These are phyloP conservation scores for Phaffomyces thermotolerans DNA, from an alignment of 805 yeast genomes.

Conservation along the genomic window DNA sequence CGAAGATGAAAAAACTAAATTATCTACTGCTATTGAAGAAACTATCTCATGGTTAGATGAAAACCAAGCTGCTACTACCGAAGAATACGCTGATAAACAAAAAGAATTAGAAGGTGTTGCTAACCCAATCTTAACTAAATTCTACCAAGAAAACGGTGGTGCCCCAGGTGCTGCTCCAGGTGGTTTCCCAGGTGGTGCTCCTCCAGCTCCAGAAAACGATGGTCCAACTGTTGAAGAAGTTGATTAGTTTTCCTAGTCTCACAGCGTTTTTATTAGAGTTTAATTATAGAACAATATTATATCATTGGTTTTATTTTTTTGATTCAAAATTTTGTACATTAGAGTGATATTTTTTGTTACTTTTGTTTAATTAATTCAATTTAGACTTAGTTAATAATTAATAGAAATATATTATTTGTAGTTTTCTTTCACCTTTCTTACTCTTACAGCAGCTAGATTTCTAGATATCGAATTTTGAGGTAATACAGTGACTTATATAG, in stretches of 20 bases:
- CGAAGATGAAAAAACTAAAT: slow-evolving; percentile 58
- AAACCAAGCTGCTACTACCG: slow-evolving; percentile 87
- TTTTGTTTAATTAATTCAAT: too few species aligned
- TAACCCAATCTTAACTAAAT: slow-evolving; percentile 94
- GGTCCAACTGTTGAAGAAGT: slow-evolving; percentile 78
- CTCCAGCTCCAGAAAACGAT: slow-evolving; percentile 40
- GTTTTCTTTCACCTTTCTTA: too few species aligned
- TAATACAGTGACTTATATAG: too few species aligned
- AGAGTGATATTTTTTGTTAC: not conserved
- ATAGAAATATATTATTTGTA: too few species aligned
- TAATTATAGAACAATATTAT: not conserved
- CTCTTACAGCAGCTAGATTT: too few species aligned
- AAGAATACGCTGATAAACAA: slow-evolving; percentile 87
- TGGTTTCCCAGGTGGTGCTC: slow-evolving; percentile 50
- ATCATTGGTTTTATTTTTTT: not conserved
- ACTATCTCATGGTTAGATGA: slow-evolving; percentile 88
- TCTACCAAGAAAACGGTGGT: slow-evolving; percentile 93
- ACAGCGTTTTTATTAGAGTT: slow-evolving; percentile 14
- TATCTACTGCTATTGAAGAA: slow-evolving; percentile 77
- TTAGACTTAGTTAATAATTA: too few species aligned
- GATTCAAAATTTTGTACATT: not conserved
- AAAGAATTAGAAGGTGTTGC: slow-evolving; percentile 94
- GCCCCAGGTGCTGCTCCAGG: slow-evolving; percentile 57
- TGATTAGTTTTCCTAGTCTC: slow-evolving; percentile 33
- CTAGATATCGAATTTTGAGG: too few species aligned